Conservation (phyloP, 2,329 filamentous ascomycete genomes). For the Colletotrichum endophyticum region DNA sequence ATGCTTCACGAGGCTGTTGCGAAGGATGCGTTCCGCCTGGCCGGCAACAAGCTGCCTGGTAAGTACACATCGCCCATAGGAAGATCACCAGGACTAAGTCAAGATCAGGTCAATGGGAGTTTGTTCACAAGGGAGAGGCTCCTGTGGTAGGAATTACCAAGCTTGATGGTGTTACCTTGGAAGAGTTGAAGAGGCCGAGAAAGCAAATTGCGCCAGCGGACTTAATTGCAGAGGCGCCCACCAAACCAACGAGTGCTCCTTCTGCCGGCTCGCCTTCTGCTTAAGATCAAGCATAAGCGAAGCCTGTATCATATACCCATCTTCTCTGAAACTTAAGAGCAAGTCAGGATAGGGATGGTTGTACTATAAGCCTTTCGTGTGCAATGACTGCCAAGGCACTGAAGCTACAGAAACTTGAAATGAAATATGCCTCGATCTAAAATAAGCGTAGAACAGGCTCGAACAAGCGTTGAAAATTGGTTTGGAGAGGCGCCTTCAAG, state of each 20-base stretch:
- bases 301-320: constrained; percentile 6
- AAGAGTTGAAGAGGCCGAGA: constrained; percentile 82
- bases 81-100: constrained; percentile 23
- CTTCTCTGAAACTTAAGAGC: background rate
- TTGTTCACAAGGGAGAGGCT: constrained; percentile 90
- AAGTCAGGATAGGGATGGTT: background rate
- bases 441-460: background rate
- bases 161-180: constrained; percentile 81
- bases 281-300: background rate
- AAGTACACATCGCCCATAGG: constrained; percentile 34
- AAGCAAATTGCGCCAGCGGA: constrained; percentile 61
- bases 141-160: constrained; percentile 94
- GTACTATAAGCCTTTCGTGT: constrained; percentile 12
- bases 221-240: constrained; percentile 36
- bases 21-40: constrained; percentile 89
- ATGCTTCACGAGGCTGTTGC: constrained; percentile 94
- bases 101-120: constrained; percentile 78
- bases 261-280: constrained; percentile 38
- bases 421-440: background rate
- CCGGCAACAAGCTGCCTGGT: constrained; percentile 95
- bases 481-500: background rate
- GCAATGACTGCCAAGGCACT: background rate
- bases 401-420: background rate
- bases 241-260: constrained; percentile 35
- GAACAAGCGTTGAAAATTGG: background rate